Evolutionary conservation across 2,329 filamentous ascomycete species (phyloP).

Genomic region (Fusarium torreyae): DNA sequence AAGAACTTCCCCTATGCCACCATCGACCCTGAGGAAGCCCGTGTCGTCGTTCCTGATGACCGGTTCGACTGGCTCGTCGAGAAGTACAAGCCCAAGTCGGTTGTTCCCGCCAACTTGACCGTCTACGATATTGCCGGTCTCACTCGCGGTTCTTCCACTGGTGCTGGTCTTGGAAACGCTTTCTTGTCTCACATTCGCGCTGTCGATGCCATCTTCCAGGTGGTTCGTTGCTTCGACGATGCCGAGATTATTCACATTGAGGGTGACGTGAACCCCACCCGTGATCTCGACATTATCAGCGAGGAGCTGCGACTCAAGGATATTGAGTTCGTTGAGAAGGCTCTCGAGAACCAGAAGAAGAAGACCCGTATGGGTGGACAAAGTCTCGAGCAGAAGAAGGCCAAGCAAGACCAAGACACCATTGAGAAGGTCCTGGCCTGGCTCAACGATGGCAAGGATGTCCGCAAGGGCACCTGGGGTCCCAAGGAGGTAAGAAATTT

Average conservation of each 20-base stretch:
- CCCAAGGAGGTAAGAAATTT: conserved; percentile 89
- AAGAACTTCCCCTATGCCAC: conserved; percentile 99
- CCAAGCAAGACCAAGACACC: conserved; percentile 92
- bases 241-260: conserved; percentile 99
- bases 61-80: conserved; percentile 96
- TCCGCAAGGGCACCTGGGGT: conserved; percentile 89
- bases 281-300: conserved; percentile 96
- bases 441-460: conserved; percentile 91
- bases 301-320: conserved; percentile 98
- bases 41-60: conserved; percentile 95
- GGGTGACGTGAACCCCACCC: conserved; percentile 95
- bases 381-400: conserved; percentile 97
- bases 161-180: conserved; percentile 96
- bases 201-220: conserved; percentile 97
- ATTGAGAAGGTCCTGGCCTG: conserved; percentile 90
- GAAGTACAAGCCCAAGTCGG: conserved; percentile 98
- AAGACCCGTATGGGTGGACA: conserved; percentile 95
- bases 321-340: conserved; percentile 98
- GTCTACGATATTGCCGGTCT: conserved; percentile 99
- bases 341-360: conserved; percentile 91
- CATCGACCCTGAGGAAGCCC: conserved; percentile 98
- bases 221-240: conserved; percentile 97
- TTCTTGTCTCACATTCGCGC: conserved; percentile 99
- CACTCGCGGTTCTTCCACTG: conserved; percentile 94
- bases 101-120: conserved; percentile 96